phyloP scores from a whole-genome alignment of 129 eudicot species.

The Tagetes erecta region DNA sequence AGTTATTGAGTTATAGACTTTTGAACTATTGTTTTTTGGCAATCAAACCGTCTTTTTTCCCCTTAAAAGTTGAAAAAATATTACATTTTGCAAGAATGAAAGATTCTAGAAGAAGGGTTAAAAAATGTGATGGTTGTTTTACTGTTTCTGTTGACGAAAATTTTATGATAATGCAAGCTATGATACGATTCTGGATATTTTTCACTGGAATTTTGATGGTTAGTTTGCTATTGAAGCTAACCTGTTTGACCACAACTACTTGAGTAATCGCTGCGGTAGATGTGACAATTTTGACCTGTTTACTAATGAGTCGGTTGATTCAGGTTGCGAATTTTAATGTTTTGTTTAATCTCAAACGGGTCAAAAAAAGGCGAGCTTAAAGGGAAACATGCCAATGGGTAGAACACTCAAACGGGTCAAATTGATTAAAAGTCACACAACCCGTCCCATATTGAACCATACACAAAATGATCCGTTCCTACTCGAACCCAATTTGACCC shows the following conservation, averaged over 20 bases:
- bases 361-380: background rate
- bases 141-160: background rate
- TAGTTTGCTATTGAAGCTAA: background rate
- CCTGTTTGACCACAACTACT: slow-evolving; percentile 5
- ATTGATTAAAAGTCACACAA: background rate
- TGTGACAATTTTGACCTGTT: background rate
- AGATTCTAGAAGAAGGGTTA: background rate
- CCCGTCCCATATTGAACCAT: background rate
- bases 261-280: background rate
- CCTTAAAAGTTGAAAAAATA: background rate
- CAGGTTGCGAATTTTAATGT: background rate
- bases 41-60: background rate
- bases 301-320: background rate
- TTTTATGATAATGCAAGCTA: background rate
- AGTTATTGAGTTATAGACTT: slow-evolving; percentile 17
- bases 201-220: background rate
- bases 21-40: slow-evolving; percentile 11
- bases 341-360: background rate
- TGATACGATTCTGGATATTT: background rate
- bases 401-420: background rate
- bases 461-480: background rate
- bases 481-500: background rate
- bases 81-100: slow-evolving; percentile 4
- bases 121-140: background rate
- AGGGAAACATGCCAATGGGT: background rate